These are phyloP conservation scores for Kodamaea sagamina DNA, from an alignment of 805 yeast genomes.

Conservation along the genomic window DNA sequence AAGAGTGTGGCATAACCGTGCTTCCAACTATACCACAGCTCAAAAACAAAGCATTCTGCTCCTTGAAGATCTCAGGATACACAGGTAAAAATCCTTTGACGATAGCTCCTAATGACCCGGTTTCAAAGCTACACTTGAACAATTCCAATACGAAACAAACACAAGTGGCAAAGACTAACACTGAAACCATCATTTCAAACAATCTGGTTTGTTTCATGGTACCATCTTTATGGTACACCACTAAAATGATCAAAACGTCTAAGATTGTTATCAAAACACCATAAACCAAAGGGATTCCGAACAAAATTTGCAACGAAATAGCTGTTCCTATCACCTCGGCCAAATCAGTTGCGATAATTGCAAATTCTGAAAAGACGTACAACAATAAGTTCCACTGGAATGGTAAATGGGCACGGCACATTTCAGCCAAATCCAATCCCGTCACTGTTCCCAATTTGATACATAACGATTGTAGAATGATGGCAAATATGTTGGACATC, in stretches of 20 bases:
- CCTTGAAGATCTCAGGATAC: constrained; percentile 30
- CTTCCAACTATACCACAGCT: constrained; percentile 50
- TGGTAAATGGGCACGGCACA: constrained; percentile 74
- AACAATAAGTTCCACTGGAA: constrained; percentile 61
- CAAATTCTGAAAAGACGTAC: constrained; percentile 76
- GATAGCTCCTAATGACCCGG: constrained; percentile 54
- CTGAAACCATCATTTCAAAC: constrained; percentile 75
- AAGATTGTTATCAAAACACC: constrained; percentile 81
- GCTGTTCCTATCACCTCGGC: constrained; percentile 97
- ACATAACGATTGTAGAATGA: constrained; percentile 77
- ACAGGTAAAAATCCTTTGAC: constrained; percentile 70
- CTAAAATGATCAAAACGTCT: constrained; percentile 75
- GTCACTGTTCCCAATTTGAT: constrained; percentile 88
- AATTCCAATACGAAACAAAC: constrained; percentile 73
- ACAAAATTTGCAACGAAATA: constrained; percentile 74
- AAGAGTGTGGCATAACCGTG: constrained; percentile 50
- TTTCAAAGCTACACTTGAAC: constrained; percentile 51
- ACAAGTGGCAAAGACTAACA: constrained; percentile 72
- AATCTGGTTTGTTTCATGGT: constrained; percentile 71
- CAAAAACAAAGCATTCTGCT: constrained; percentile 41
- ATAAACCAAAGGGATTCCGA: constrained; percentile 66
- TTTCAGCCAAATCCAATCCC: constrained; percentile 84
- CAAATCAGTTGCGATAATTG: constrained; percentile 88
- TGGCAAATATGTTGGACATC: constrained; percentile 81
- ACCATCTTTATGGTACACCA: constrained; percentile 77